A percentile compares a stretch with the other conserved stretches of the same genome.
phyloP scores from a whole-genome alignment of 2,329 filamentous ascomycete genomes.

The Paracorniculantispora psalliotae region DNA sequence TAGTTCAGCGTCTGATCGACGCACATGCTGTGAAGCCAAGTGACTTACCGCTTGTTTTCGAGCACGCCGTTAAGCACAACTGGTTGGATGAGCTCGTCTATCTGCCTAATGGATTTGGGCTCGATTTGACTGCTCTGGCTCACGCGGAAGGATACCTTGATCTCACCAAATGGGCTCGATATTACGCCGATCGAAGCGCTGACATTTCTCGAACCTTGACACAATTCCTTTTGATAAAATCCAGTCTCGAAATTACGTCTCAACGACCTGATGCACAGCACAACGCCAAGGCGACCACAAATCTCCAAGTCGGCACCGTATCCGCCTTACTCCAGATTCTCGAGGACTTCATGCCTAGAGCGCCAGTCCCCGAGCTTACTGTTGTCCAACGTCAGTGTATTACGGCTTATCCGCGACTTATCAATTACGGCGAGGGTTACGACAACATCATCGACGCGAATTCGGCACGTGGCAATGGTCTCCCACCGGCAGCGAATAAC shows the following conservation, averaged over 20 bases:
- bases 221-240: constrained; percentile 81
- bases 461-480: constrained; percentile 71
- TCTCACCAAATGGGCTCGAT: constrained; percentile 73
- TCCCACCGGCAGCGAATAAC: constrained; percentile 73
- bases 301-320: constrained; percentile 80
- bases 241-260: constrained; percentile 69
- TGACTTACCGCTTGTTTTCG: constrained; percentile 39
- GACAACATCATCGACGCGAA: constrained; percentile 89
- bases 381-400: constrained; percentile 82
- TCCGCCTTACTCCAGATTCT: constrained; percentile 74
- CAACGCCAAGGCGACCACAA: constrained; percentile 58
- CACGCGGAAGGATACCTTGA: constrained; percentile 79
- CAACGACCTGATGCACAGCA: constrained; percentile 63
- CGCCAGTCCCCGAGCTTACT: constrained; percentile 63
- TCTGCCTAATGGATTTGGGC: constrained; percentile 74
- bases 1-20: constrained; percentile 72
- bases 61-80: constrained; percentile 70
- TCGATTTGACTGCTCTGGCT: constrained; percentile 81
- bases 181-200: constrained; percentile 59
- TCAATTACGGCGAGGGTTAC: constrained; percentile 92
- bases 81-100: constrained; percentile 82
- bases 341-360: constrained; percentile 60
- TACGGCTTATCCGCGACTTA: constrained; percentile 84
- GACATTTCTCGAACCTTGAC: constrained; percentile 67
- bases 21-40: constrained; percentile 72